Base-by-base conservation (phyloP, 345 rosid species). In the Cochlearia excelsa region DNA sequence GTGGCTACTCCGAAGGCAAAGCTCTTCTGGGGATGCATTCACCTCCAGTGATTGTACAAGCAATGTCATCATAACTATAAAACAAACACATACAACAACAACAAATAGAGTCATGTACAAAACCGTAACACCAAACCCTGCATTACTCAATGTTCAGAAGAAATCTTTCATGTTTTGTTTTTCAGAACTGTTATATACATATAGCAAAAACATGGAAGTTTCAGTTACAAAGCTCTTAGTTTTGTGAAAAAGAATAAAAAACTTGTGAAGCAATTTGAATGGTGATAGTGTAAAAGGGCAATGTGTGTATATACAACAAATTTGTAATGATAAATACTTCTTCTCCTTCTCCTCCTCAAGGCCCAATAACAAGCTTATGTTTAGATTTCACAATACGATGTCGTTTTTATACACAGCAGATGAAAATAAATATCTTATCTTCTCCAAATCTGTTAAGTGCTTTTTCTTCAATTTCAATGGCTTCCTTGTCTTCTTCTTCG, bases 1-100 rank as follows among this genome's bases (percentile, higher is more conserved):
- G 90, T 7, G 63, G 81, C 62, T 68, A 77, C 58, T 46, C 70
- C 9, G 87, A 86, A 73, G 86, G 83, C 33, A 80, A 77, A 67
- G 62, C 86, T 26, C 56, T 78, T 51, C 54, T 77, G 5, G 85
- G 84, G 65, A 69, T 82, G 46, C 80, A 78, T 59, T 77, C 80
- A 0, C 77, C 88, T 45, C 64, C 82, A 6, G 53, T 69, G 11
- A 46, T 82, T 35, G 66, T 75, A 44, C 57, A 84, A 28, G 77
- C 72, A 8, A 74, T 76, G 76, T 69, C 75, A 33, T 72, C 79
- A 3, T 77, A 77, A 7, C 70, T 61, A 53, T 70, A 16, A 16
- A 16, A 16, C 23, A 16, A 16, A 16, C 23, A 16, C 23, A 16
- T 16, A 16, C 23, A 16, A 16, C 23, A 16, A 16, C 23, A 54